These are phyloP conservation scores for Ceratobasidium sp. DNA, from an alignment of 1,284 basidiomycete species.

Conservation along the genomic window DNA sequence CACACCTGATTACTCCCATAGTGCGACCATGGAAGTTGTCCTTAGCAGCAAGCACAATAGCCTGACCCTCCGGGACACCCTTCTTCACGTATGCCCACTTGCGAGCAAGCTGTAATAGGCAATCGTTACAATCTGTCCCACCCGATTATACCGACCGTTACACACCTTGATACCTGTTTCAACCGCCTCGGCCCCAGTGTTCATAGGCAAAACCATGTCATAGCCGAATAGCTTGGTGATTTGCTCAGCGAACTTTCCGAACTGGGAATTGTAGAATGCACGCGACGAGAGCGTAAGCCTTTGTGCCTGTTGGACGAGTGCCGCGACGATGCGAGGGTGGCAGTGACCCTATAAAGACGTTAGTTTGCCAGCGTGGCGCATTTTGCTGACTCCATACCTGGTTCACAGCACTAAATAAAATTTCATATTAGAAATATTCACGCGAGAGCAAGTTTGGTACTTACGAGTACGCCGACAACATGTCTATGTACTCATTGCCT, in stretches of 20 bases:
- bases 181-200: slow-evolving; percentile 98
- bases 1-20: slow-evolving; percentile 83
- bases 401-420: slow-evolving; percentile 76
- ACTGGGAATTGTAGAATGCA: slow-evolving; percentile 95
- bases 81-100: slow-evolving; percentile 93
- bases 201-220: slow-evolving; percentile 99
- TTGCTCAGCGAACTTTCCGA: slow-evolving; percentile 89
- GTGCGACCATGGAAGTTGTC: slow-evolving; percentile 98
- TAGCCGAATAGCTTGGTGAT: slow-evolving; percentile 88
- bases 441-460: slow-evolving; percentile 55
- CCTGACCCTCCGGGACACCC: slow-evolving; percentile 83
- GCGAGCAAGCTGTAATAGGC: slow-evolving; percentile 69
- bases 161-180: slow-evolving; percentile 87
- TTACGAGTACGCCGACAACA: slow-evolving; percentile 97
- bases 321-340: slow-evolving; percentile 87
- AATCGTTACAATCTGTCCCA: not conserved
- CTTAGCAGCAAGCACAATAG: slow-evolving; percentile 86
- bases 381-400: slow-evolving; percentile 63
- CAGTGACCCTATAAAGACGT: slow-evolving; percentile 79
- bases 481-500: slow-evolving; percentile 92
- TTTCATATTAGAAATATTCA: not conserved
- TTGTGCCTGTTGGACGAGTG: slow-evolving; percentile 87
- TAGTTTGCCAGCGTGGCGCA: slow-evolving; percentile 14
- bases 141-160: not conserved
- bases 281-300: slow-evolving; percentile 93